Evolutionary conservation across 352 stramenopile species (phyloP), one percentile per base, ranked within the genome.

Genomic region (Thalassiosira hispida): DNA sequence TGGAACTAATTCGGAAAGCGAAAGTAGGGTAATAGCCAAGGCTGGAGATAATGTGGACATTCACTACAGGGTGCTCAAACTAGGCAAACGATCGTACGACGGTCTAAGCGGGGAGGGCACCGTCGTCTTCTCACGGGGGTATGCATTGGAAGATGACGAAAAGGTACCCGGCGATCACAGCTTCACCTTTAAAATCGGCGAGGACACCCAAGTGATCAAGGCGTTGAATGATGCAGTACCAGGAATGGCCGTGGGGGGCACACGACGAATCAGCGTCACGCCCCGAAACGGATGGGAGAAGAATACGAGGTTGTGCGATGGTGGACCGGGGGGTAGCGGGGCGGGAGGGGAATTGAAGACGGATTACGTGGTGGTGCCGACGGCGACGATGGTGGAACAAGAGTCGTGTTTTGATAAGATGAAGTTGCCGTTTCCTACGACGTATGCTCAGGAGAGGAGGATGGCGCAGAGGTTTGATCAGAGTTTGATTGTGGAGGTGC

Each of bases 401-500:
- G 89, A 94, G 62, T 77, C 71, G 20, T 94, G 89, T 62, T 92
- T 94, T 68, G 89, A 94, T 72, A 91, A 63, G 20, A 88, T 20
- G 0, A 91, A 92, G 47, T 52, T 85, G 35, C 89, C 89, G 1
- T 94, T 94, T 57, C 89, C 87, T 8, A 61, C 51, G 0, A 83
- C 78, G 1, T 94, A 92, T 75, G 89, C 81, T 12, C 70, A 93
- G 72, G 85, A 92, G 53, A 72, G 89, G 47, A 71, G 89, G 18
- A 91, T 94, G 85, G 89, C 87, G 0, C 89, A 94, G 64, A 67
- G 87, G 31, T 94, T 94, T 76, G 89, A 94, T 79, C 89, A 94
- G 77, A 84, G 62, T 67, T 65, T 94, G 16, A 94, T 94, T 60
- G 84, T 94, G 74, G 89, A 94, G 73, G 84, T 94, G 7, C 63